Conservation (phyloP, 1,284 basidiomycete genomes). For the Ceraceosorus guamensis region DNA sequence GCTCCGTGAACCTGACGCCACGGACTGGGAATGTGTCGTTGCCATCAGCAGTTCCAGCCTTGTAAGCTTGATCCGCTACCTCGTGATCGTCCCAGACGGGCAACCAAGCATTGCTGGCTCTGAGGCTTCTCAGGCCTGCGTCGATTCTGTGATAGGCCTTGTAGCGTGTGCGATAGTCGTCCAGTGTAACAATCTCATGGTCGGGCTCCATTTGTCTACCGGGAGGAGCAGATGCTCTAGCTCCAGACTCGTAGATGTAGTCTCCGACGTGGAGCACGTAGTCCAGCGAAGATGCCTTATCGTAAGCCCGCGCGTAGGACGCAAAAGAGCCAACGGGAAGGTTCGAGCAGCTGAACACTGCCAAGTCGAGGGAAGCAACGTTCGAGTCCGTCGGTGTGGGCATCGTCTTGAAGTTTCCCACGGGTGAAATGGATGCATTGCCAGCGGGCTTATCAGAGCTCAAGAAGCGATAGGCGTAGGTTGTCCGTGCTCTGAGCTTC, state of each 20-base stretch:
- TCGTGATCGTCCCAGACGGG: constrained; percentile 57
- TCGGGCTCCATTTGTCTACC: constrained; percentile 45
- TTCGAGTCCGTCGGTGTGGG: constrained; percentile 23
- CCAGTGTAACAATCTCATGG: constrained; percentile 59
- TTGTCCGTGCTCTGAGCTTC: constrained; percentile 55
- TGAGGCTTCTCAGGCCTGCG: constrained; percentile 18
- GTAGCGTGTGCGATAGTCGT: constrained; percentile 60
- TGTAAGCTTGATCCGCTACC: constrained; percentile 40
- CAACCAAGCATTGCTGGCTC: constrained; percentile 17
- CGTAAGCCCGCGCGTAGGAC: constrained; percentile 52
- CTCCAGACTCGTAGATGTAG: constrained; percentile 51
- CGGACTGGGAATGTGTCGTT: constrained; percentile 57
- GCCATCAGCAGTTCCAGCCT: constrained; percentile 57
- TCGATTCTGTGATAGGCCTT: constrained; percentile 53
- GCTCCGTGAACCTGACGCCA: constrained; percentile 55
- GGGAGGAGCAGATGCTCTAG: constrained; percentile 10
- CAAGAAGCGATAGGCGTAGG: constrained; percentile 60
- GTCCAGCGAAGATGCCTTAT: constrained; percentile 58
- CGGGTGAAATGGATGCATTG: constrained; percentile 46
- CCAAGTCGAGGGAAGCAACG: constrained; percentile 55
- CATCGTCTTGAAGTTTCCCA: constrained; percentile 53
- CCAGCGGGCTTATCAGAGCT: constrained; percentile 18
- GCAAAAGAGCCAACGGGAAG: constrained; percentile 60
- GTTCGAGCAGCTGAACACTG: constrained; percentile 60
- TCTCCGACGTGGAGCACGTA: constrained; percentile 62